A percentile compares a stretch with the other conserved stretches of the same genome.
phyloP scores from a whole-genome alignment of 176 grass and related monocot species.

The Microstegium vimineum region DNA sequence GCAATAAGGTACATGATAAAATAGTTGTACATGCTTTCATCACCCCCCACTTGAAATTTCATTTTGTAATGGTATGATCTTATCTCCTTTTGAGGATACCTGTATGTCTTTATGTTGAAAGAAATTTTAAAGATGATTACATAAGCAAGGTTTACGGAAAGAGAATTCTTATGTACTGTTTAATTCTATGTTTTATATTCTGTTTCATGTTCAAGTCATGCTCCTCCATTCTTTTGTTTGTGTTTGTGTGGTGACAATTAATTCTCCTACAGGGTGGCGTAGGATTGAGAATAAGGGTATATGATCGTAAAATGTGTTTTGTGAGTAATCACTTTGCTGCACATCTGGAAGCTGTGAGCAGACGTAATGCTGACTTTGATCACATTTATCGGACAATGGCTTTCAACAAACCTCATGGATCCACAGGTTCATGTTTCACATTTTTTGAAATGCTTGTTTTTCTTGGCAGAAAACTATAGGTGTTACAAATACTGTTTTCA shows the following conservation, averaged over 20 bases:
- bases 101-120: background rate
- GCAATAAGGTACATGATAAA: conserved; percentile 77
- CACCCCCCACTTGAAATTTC: background rate
- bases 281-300: conserved; percentile 97
- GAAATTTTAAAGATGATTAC: conserved; percentile 8
- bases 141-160: background rate
- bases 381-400: conserved; percentile 84
- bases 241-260: conserved; percentile 22
- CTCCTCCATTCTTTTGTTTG: conserved; percentile 3
- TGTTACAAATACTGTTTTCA: conserved; percentile 3
- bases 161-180: conserved; percentile 3
- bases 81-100: background rate
- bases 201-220: conserved; percentile 16
- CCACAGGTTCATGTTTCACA: conserved; percentile 51
- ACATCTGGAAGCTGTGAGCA: conserved; percentile 89
- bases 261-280: conserved; percentile 79
- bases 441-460: background rate
- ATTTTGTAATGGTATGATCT: conserved; percentile 17
- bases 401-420: conserved; percentile 95
- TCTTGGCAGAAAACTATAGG: background rate
- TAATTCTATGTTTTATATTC: conserved; percentile 5
- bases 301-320: conserved; percentile 87
- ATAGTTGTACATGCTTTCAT: conserved; percentile 11
- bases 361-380: conserved; percentile 92
- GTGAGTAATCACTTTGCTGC: conserved; percentile 97